Evolutionary conservation across 257 asterid genomes (phyloP).

Genomic region (Echites panduratus): DNA sequence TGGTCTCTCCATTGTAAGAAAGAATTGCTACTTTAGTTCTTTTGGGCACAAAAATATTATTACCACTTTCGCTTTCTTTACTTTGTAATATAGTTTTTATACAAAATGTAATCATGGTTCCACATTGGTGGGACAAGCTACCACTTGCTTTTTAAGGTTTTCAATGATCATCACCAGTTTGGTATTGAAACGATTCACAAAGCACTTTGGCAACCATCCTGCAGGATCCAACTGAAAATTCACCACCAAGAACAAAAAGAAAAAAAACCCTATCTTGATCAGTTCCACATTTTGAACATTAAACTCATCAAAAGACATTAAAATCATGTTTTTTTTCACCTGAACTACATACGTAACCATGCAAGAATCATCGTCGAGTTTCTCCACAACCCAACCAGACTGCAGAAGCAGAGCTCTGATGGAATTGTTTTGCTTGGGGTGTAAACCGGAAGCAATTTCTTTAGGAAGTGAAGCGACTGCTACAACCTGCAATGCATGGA

Average conservation of each 20-base stretch:
- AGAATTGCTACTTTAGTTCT: neutral
- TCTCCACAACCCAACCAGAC: slow-evolving; percentile 97
- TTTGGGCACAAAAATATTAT: neutral
- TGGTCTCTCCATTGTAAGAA: neutral
- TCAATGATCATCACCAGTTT: slow-evolving; percentile 89
- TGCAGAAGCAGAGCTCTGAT: slow-evolving; percentile 72
- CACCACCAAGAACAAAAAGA: slow-evolving; percentile 1
- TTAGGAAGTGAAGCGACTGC: slow-evolving; percentile 97
- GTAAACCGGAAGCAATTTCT: slow-evolving; percentile 84
- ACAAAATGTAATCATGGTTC: slow-evolving; percentile 30
- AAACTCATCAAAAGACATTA: neutral
- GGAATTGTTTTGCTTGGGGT: slow-evolving; percentile 72
- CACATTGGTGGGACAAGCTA: slow-evolving; percentile 53
- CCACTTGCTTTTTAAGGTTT: slow-evolving; percentile 77
- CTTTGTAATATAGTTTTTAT: neutral
- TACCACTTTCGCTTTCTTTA: neutral
- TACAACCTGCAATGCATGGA: slow-evolving; percentile 49
- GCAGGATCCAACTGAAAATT: slow-evolving; percentile 80
- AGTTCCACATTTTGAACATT: neutral
- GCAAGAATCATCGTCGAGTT: slow-evolving; percentile 75
- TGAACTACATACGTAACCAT: slow-evolving; percentile 88
- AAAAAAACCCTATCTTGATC: neutral
- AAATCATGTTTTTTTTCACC: slow-evolving; percentile 23
- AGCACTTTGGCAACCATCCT: slow-evolving; percentile 90
- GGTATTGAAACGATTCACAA: slow-evolving; percentile 80